Evolutionary conservation across 2,329 filamentous ascomycete species (phyloP).

Genomic region (Chrysosphaeria jannelii): DNA sequence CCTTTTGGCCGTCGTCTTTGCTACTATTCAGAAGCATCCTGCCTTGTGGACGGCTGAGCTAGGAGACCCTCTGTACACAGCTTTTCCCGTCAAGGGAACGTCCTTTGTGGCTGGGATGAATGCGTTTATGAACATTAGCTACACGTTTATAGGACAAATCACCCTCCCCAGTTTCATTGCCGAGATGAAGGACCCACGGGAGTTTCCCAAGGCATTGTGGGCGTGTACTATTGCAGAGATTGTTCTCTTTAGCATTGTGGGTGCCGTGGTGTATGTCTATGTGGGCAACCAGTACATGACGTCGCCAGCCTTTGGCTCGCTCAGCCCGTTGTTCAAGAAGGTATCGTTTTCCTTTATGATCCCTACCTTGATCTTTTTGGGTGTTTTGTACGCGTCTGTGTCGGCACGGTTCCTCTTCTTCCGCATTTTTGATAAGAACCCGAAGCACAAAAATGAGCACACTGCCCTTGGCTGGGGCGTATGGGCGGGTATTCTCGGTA

Average conservation of each 20-base stretch:
- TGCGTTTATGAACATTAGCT: conserved; percentile 83
- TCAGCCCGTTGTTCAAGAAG: conserved; percentile 59
- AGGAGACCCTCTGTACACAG: conserved; percentile 37
- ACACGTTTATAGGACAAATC: conserved; percentile 89
- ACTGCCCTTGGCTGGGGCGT: conserved; percentile 52
- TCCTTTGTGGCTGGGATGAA: conserved; percentile 60
- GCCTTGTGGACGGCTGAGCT: conserved; percentile 22
- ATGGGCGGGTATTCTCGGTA: conserved; percentile 44
- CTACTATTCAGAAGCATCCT: conserved; percentile 45
- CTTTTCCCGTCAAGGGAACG: conserved; percentile 35
- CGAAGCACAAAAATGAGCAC: conserved; percentile 51
- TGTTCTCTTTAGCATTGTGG: conserved; percentile 59
- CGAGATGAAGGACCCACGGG: conserved; percentile 54
- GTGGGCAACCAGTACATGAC: conserved; percentile 76
- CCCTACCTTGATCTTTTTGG: conserved; percentile 74
- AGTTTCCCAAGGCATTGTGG: conserved; percentile 84
- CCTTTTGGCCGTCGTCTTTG: conserved; percentile 54
- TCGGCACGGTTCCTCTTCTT: conserved; percentile 81
- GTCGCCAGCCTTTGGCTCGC: conserved; percentile 58
- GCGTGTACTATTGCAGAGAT: conserved; percentile 71
- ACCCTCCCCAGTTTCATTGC: conserved; percentile 85
- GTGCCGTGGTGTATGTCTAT: conserved; percentile 57
- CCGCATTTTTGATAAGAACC: conserved; percentile 43
- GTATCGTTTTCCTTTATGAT: conserved; percentile 86
- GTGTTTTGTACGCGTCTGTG: conserved; percentile 71